phyloP scores from a whole-genome alignment of 495 filamentous ascomycete species.

The Lophium mytilinum region DNA sequence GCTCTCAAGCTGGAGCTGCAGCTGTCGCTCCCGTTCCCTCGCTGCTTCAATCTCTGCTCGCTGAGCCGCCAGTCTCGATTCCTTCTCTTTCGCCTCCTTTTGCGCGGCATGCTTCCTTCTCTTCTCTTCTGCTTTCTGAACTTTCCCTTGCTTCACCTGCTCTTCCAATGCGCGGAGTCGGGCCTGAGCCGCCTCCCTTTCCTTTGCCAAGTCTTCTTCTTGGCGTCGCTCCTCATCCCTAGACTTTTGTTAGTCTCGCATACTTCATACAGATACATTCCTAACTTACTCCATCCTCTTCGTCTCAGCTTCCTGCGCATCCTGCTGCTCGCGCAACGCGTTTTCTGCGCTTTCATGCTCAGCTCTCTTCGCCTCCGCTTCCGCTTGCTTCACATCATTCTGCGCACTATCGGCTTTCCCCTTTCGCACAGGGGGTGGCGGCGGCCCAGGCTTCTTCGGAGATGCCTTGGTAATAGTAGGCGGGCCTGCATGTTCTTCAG shows the following conservation, averaged over 20 bases:
- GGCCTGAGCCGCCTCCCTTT: conserved; percentile 73
- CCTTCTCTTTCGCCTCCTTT: conserved; percentile 80
- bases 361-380: conserved; percentile 40
- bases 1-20: conserved; percentile 77
- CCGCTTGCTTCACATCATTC: conserved; percentile 30
- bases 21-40: conserved; percentile 75
- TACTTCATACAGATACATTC: background rate
- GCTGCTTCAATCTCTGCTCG: conserved; percentile 89
- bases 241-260: conserved; percentile 18
- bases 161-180: conserved; percentile 85
- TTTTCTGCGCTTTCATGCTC: conserved; percentile 39
- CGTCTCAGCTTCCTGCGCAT: conserved; percentile 65
- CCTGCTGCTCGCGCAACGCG: conserved; percentile 62
- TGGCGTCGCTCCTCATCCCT: conserved; percentile 70
- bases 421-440: conserved; percentile 73
- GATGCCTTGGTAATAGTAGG: conserved; percentile 45
- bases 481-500: conserved; percentile 68
- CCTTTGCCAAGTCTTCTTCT: conserved; percentile 69
- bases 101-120: conserved; percentile 79
- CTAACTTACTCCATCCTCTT: conserved; percentile 74
- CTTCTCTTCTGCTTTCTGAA: conserved; percentile 97
- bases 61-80: conserved; percentile 73
- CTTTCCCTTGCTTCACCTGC: conserved; percentile 84
- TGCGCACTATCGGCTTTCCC: conserved; percentile 52
- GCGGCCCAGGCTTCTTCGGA: conserved; percentile 68